These are phyloP conservation scores for Pseudoscleropodium purum DNA, from an alignment of 225 moss, liverwort and hornwort genomes.

Conservation along the genomic window DNA sequence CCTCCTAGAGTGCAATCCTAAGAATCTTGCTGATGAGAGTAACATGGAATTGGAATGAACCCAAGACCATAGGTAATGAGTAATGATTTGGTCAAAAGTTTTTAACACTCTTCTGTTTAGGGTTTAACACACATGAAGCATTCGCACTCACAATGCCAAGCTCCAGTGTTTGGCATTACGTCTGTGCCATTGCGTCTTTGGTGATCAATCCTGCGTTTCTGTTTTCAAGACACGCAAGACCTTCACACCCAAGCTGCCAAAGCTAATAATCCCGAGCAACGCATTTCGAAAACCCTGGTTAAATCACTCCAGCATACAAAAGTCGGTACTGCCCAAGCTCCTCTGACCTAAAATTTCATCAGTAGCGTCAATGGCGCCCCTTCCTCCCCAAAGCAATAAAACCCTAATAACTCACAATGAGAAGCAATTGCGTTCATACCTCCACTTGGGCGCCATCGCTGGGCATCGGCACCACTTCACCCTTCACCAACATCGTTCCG, in stretches of 20 bases:
- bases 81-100: background rate
- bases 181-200: background rate
- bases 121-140: background rate
- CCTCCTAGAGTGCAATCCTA: background rate
- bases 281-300: background rate
- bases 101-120: background rate
- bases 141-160: background rate
- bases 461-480: conserved; percentile 19
- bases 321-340: background rate
- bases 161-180: background rate
- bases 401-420: background rate
- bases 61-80: background rate
- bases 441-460: conserved; percentile 20
- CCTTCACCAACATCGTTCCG: conserved; percentile 31
- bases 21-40: background rate
- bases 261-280: background rate
- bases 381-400: background rate
- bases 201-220: background rate
- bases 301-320: background rate
- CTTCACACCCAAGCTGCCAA: background rate
- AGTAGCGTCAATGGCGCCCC: background rate
- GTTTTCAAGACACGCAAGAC: background rate
- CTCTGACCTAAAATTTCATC: background rate
- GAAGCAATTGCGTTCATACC: background rate
- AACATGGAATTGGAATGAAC: background rate